Evolutionary conservation across 495 filamentous ascomycete species (phyloP), one percentile per base, ranked within the genome.

Genomic region (Pyrenula aspistea): DNA sequence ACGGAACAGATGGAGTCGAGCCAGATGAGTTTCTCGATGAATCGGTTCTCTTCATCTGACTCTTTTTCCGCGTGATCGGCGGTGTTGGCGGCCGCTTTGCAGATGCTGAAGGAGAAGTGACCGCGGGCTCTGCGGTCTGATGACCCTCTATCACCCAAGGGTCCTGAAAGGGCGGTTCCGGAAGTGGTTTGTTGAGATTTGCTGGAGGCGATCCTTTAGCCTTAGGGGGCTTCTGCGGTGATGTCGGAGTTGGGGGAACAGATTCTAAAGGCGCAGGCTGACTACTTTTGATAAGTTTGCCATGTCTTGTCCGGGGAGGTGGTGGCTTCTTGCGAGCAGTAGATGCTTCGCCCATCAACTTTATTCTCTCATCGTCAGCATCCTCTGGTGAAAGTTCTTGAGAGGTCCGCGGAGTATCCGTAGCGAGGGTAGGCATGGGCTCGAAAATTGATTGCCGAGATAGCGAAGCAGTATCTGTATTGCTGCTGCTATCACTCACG

Each of bases 261-360:
- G 66, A 51, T 12, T 72, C 62, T 49, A 64, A 59, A 12, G 62
- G 50, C 21, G 61, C 56, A 55, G 57, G 57, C 53, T 62, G 52
- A 60, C 61, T 62, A 52, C 62, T 25, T 59, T 71, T 80, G 49
- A 88, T 86, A n/a, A 81, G 68, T 64, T 83, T 86, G 3, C 86
- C 86, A 68, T 87, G 84, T 56, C 84, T 78, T 48, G 76, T 83
- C 61, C 71, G 83, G 1, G 85, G 83, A 22, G 80, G 77, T 15
- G 81, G 80, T 15, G 75, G 73, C 57, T 73, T 73, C 60, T 73
- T 75, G 42, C 69, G 58, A 64, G 64, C 55, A 53, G 60, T 60
- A 49, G 49, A 57, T 49, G 62, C 49, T 36, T 65, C 64, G 60
- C 60, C 67, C 15, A 58, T 58, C 12, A 67, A 69, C 19, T 72